Evolutionary conservation across 345 rosid species (phyloP), one percentile per base, ranked within the genome.

Genomic region (Syzygium grande): DNA sequence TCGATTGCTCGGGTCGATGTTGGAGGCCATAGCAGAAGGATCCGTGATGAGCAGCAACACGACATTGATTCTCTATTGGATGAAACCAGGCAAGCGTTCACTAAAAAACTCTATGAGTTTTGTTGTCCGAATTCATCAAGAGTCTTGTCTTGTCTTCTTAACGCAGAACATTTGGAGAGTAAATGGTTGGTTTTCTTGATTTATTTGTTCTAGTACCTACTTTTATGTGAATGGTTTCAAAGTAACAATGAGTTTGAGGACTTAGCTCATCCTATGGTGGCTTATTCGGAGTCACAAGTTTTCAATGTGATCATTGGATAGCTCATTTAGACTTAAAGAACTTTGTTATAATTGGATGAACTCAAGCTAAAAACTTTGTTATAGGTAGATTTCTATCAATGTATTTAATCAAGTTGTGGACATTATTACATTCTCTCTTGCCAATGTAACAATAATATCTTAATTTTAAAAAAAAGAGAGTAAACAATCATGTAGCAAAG

Each of bases 381-480:
- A 43, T 49, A 49, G 86, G 38, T 89, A 93, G n/a, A n/a, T 98
- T 29, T 90, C 97, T 19, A 96, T 96, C 38, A 98, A 98, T 29
- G 94, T 98, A 91, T 95, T 96, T 92, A 96, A 98, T 87, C 97
- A 98, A 93, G 98, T 96, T 73, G 96, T 99, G 13, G 95, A 90
- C 84, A 91, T 96, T 13, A 94, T 98, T 12, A 94, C 93, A 58
- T 96, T 94, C 88, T 98, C 98, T 6, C 90, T 98, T 58, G 96
- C 96, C 68, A 95, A 93, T 56, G 92, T 98, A 68, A 96, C 98
- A 30, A 95, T 6, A 43, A 43, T 43, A 43, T 43, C 46, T 43
- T 43, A 43, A 43, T 43, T 43, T 5, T 43, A 43, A 43, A 43
- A 43, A 43, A 43, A 43, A 43, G 46, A 43, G 46, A 5, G 46